Percentiles rank a stretch among this genome's conserved stretches.
These are phyloP conservation scores for Lablab purpureus DNA, from an alignment of 306 rosid species.

Conservation along the genomic window DNA sequence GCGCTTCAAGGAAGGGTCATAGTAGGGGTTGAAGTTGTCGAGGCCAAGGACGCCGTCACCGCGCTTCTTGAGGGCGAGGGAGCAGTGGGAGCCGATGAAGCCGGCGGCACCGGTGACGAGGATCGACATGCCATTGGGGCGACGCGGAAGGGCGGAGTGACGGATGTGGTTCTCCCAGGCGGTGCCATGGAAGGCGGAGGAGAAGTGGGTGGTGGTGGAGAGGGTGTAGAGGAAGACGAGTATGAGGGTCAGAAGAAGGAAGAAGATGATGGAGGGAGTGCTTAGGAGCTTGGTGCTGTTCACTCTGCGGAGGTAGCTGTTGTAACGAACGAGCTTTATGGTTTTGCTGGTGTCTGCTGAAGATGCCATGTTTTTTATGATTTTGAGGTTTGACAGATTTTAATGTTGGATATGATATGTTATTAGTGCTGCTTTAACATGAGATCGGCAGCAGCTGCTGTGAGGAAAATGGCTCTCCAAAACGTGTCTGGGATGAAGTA, in stretches of 20 bases:
- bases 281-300: constrained; percentile 78
- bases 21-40: constrained; percentile 84
- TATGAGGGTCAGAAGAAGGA: constrained; percentile 69
- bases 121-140: constrained; percentile 75
- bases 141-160: constrained; percentile 73
- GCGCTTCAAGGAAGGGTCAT: constrained; percentile 84
- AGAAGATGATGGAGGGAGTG: constrained; percentile 82
- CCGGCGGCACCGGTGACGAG: constrained; percentile 96
- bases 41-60: constrained; percentile 91
- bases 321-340: constrained; percentile 79
- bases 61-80: constrained; percentile 78
- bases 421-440: too few relatives aligned
- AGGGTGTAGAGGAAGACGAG: constrained; percentile 74
- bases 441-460: too few relatives aligned
- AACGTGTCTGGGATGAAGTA: too few relatives aligned
- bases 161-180: constrained; percentile 87
- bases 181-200: constrained; percentile 66
- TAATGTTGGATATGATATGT: too few relatives aligned
- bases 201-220: constrained; percentile 60
- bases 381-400: too few relatives aligned
- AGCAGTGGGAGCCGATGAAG: constrained; percentile 80
- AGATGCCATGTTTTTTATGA: too few relatives aligned
- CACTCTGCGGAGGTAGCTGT: constrained; percentile 78
- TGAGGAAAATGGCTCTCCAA: too few relatives aligned
- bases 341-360: constrained; percentile 71